Base-by-base conservation (phyloP, 2,329 filamentous ascomycete genomes). In the Nannizzia gypsea region DNA sequence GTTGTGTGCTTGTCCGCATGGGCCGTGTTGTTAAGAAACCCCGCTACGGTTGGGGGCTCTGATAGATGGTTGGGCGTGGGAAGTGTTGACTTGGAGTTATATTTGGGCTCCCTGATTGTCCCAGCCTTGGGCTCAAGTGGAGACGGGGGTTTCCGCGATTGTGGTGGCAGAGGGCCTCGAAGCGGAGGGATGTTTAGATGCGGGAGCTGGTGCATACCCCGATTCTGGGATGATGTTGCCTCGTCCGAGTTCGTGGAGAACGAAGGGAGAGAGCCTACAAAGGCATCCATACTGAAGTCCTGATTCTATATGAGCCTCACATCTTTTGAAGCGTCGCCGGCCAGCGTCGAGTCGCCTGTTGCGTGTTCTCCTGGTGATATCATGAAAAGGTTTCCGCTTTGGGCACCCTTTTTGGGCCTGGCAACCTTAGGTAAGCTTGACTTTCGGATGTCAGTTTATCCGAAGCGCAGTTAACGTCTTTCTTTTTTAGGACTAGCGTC, bases 151-250 rank as follows among this genome's bases (percentile, higher is more conserved):
- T 71, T 74, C 61, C 74, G 68, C 40, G 69, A 69, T 40, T 72
- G 72, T 13, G 74, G 72, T 22, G 75, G 74, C 20, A 73, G 71
- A 11, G 75, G 76, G 63, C 77, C 73, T 34, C 76, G 76, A 22
- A 79, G 70, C 58, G 77, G 77, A 62, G 77, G 72, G 56, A 79
- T 79, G 60, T 73, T 74, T 57, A 78, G 68, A 62, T 72, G 68
- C 36, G 70, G 72, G 9, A 73, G 70, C 59, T 75, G 44, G 11
- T 26, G 71, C 28, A 75, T 68, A 63, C 77, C 75, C 54, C 73
- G 73, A 40, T 72, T 69, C 58, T 70, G 68, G 31, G 31, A 36
- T 54, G 66, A 65, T 57, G 72, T 64, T 54, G 72, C 71, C 64
- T 78, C 75, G 63, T 77, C 75, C 60, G 74, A 71, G 50, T 68